A percentile compares a stretch with the other conserved stretches of the same genome.
phyloP scores from a whole-genome alignment of 345 rosid genomes.

The Melastoma malabathricum region DNA sequence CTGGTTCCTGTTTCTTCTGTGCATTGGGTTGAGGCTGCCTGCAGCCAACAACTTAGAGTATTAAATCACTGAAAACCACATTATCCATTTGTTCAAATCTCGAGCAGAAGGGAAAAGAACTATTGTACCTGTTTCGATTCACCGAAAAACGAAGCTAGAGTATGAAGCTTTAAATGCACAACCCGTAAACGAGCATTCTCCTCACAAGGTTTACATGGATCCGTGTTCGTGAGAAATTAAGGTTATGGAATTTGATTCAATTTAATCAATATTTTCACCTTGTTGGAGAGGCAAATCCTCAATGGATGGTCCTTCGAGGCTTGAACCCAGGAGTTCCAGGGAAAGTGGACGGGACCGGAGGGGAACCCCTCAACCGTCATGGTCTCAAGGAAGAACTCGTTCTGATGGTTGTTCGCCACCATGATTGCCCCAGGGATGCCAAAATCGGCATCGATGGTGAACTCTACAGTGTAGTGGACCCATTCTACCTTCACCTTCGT shows the following conservation, averaged over 20 bases:
- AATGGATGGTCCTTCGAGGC: slow-evolving; percentile 47
- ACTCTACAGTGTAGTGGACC: slow-evolving; percentile 82
- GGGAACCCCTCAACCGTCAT: slow-evolving; percentile 86
- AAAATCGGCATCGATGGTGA: slow-evolving; percentile 52
- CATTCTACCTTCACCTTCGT: slow-evolving; percentile 58
- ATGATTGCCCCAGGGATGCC: slow-evolving; percentile 86
- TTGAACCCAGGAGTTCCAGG: slow-evolving; percentile 96
- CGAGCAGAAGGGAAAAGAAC: slow-evolving; percentile 6
- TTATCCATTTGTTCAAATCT: neutral
- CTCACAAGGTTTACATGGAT: too few species aligned
- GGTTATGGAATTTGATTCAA: too few species aligned
- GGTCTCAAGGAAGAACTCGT: slow-evolving; percentile 76
- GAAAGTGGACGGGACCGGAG: slow-evolving; percentile 73
- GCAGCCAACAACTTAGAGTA: slow-evolving; percentile 7
- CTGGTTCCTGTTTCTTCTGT: slow-evolving; percentile 17
- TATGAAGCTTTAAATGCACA: slow-evolving; percentile 20
- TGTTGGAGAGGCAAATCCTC: slow-evolving; percentile 72
- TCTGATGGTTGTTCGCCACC: slow-evolving; percentile 74
- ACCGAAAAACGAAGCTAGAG: slow-evolving; percentile 44
- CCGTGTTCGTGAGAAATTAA: too few species aligned
- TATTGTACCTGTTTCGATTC: slow-evolving; percentile 51
- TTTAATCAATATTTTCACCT: slow-evolving; percentile 27
- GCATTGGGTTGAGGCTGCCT: slow-evolving; percentile 32
- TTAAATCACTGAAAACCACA: too few species aligned
- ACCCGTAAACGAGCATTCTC: too few species aligned